Percentiles rank a stretch among this genome's conserved stretches.
Evolutionary conservation across 306 rosid genomes (phyloP).

Genomic region (Amphicarpaea edgeworthii): DNA sequence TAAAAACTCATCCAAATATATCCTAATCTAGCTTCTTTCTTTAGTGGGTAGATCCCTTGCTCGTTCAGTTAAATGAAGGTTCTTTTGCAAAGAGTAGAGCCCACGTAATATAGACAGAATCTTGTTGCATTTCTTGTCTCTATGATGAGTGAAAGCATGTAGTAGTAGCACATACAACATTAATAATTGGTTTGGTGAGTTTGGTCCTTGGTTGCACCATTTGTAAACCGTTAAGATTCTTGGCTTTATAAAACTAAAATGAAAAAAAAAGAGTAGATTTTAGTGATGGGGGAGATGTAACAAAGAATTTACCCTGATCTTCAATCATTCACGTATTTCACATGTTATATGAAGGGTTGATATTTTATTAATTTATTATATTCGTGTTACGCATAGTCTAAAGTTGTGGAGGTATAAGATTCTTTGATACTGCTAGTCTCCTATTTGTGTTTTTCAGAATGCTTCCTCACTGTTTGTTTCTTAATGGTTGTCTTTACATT

Average conservation of each 20-base stretch:
- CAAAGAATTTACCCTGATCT: constrained; percentile 2
- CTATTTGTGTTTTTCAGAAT: constrained; percentile 4
- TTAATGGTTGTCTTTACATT: constrained; percentile 11
- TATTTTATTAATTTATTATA: neutral
- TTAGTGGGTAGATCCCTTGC: constrained; percentile 50
- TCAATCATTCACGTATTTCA: constrained; percentile 34
- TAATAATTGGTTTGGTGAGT: constrained; percentile 17
- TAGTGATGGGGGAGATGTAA: neutral
- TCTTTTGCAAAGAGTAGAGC: constrained; percentile 39
- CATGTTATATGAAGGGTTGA: constrained; percentile 13
- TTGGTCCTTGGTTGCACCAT: constrained; percentile 7
- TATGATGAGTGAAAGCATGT: constrained; percentile 35
- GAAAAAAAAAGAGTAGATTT: constrained; percentile 32
- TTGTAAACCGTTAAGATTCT: neutral
- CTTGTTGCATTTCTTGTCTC: constrained; percentile 28
- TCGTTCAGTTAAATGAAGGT: constrained; percentile 46
- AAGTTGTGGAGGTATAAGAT: constrained; percentile 47
- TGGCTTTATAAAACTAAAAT: neutral
- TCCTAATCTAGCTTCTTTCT: constrained; percentile 33
- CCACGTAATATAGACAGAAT: constrained; percentile 37
- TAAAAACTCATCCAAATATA: constrained; percentile 16
- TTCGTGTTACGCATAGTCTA: constrained; percentile 12
- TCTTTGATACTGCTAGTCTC: constrained; percentile 42
- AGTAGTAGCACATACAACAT: neutral
- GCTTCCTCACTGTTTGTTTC: constrained; percentile 17